A percentile compares a stretch with the other conserved stretches of the same genome.
Conservation (phyloP, 768 basidiomycete genomes). For the Leccinum uliginosum region DNA sequence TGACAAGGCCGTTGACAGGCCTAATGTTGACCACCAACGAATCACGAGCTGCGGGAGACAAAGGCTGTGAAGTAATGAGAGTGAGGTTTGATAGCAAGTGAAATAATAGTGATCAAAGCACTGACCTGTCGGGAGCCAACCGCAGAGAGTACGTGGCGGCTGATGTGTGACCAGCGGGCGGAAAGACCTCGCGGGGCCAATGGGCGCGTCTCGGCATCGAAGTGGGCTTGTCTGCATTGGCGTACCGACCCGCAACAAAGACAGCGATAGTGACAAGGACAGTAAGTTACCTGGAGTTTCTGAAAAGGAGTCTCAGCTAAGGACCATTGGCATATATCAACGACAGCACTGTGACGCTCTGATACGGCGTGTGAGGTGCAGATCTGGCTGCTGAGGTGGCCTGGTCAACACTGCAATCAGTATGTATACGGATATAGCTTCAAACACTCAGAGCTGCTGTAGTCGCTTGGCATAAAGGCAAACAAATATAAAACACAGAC, state of each 20-base stretch:
- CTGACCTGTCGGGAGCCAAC: background rate
- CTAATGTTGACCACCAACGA: background rate
- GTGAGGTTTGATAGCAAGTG: background rate
- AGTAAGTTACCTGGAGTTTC: background rate
- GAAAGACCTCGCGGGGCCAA: background rate
- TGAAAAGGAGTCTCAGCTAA: background rate
- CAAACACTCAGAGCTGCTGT: background rate
- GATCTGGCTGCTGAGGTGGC: background rate
- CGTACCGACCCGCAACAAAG: background rate
- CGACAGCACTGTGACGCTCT: background rate
- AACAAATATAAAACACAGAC: background rate
- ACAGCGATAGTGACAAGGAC: background rate
- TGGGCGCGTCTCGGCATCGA: background rate
- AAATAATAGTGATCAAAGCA: background rate
- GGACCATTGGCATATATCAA: background rate
- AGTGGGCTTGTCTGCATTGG: background rate
- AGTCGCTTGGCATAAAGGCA: background rate
- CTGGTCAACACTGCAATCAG: background rate
- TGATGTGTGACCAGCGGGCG: background rate
- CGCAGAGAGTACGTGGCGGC: too few relatives aligned
- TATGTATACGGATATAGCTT: background rate
- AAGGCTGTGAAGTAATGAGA: background rate
- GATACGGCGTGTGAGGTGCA: background rate
- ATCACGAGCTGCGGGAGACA: background rate
- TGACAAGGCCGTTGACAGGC: conserved; percentile 28